Percentiles rank a stretch among this genome's conserved stretches.
phyloP scores from a whole-genome alignment of 306 rosid species.

The Betula pendula region DNA sequence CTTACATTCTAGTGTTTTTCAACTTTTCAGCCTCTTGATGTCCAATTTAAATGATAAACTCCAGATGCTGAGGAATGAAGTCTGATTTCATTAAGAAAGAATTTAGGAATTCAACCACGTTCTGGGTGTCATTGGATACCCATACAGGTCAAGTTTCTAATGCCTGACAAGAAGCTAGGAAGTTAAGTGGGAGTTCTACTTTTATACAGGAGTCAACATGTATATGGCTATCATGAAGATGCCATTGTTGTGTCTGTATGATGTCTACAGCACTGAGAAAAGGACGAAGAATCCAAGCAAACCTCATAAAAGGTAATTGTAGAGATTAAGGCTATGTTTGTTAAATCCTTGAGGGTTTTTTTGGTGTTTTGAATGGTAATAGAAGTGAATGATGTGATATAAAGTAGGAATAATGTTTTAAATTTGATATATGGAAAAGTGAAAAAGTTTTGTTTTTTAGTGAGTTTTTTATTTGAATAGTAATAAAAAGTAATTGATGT shows the following conservation, averaged over 20 bases:
- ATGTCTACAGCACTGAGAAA: not conserved
- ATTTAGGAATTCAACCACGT: not conserved
- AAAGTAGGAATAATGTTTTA: too few relatives aligned
- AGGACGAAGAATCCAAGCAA: not conserved
- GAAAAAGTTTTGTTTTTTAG: too few relatives aligned
- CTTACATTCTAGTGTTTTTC: not conserved
- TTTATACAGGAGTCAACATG: not conserved
- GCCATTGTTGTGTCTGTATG: not conserved
- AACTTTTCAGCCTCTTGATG: constrained; percentile 1
- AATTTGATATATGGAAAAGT: too few relatives aligned
- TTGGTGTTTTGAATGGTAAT: too few relatives aligned
- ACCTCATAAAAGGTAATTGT: not conserved
- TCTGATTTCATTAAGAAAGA: not conserved
- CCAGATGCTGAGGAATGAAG: not conserved
- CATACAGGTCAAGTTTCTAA: not conserved
- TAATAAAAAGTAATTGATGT: too few relatives aligned
- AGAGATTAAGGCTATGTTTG: too few relatives aligned
- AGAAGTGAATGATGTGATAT: too few relatives aligned
- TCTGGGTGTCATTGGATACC: not conserved
- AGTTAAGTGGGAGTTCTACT: not conserved
- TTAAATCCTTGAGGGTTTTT: too few relatives aligned
- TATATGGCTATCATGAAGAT: not conserved
- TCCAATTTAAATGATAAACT: not conserved
- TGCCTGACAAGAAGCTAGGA: not conserved
- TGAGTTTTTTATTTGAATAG: too few relatives aligned